These are phyloP conservation scores for Antarctomyces pellizariae DNA, from an alignment of 495 filamentous ascomycete genomes.

Conservation along the genomic window DNA sequence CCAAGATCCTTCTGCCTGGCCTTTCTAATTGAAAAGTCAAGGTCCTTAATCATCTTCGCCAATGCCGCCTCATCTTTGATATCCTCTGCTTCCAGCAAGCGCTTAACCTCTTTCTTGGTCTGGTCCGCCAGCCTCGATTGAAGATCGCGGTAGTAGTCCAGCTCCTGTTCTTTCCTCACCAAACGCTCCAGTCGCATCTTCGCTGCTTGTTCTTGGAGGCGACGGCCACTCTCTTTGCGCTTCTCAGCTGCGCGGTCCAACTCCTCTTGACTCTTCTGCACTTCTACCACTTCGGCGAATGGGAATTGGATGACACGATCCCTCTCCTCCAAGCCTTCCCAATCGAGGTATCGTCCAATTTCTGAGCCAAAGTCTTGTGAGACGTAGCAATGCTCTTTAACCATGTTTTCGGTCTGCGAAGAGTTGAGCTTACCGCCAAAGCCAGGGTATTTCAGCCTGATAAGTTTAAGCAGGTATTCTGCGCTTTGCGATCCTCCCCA, in stretches of 20 bases:
- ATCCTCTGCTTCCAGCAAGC: slow-evolving; percentile 70
- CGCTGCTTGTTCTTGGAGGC: slow-evolving; percentile 86
- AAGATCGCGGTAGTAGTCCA: slow-evolving; percentile 79
- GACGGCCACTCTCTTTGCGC: slow-evolving; percentile 74
- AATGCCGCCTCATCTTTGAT: slow-evolving; percentile 72
- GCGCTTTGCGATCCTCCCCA: slow-evolving; percentile 82
- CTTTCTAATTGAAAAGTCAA: slow-evolving; percentile 69
- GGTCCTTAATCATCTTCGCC: slow-evolving; percentile 58
- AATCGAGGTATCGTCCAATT: slow-evolving; percentile 50
- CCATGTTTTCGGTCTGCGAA: slow-evolving; percentile 64
- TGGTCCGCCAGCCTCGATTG: slow-evolving; percentile 36
- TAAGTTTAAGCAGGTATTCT: slow-evolving; percentile 73
- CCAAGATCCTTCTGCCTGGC: slow-evolving; percentile 84
- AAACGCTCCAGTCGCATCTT: slow-evolving; percentile 90
- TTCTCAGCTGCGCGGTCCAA: slow-evolving; percentile 69
- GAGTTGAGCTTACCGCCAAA: slow-evolving; percentile 70
- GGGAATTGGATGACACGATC: slow-evolving; percentile 81
- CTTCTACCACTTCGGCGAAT: slow-evolving; percentile 67
- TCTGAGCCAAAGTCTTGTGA: slow-evolving; percentile 64
- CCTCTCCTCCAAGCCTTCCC: slow-evolving; percentile 69
- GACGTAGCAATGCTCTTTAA: slow-evolving; percentile 78
- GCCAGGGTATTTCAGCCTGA: slow-evolving; percentile 78
- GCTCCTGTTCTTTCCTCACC: slow-evolving; percentile 82
- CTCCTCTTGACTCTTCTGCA: slow-evolving; percentile 85
- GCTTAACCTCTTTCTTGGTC: slow-evolving; percentile 70